Evolutionary conservation across 2,329 filamentous ascomycete species (phyloP), one percentile per base, ranked within the genome.

Genomic region (Aspergillus caelatus): DNA sequence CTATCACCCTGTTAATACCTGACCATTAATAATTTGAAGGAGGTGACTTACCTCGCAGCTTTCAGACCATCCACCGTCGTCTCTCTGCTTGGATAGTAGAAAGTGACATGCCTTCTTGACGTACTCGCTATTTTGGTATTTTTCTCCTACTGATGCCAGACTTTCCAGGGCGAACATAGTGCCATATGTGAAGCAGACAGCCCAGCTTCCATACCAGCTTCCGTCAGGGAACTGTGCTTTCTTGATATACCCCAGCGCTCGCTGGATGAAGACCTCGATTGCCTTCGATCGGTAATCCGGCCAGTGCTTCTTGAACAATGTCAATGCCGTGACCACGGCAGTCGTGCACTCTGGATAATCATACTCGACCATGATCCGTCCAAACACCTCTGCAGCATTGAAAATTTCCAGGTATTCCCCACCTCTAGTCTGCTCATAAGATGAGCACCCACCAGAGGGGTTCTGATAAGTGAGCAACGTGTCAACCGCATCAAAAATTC

Each of bases 341-440:
- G 54, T 57, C 2, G 65, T 66, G 14, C 62, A 66, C 21, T 66
- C 65, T 0, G 46, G 45, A 30, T 62, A 66, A 9, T 60, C 54
- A 19, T 66, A 61, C 43, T 65, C 65, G 5, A 61, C 46, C 65
- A 66, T 64, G 5, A 62, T 57, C 4, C 55, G 62, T 1, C 57
- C 64, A 23, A 64, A 66, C 1, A 66, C 36, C n/a, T 66, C 62
- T 1, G 64, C 57, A 2, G 56, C 60, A 21, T 66, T 66, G 30
- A 66, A 26, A 4, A 54, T 32, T 23, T 66, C 64, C 6, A 66
- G 26, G 9, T 55, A 61, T 3, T 32, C 10, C 1, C 59, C 54
- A 1, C 58, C 59, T 4, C 54, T 52, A 7, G 56, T 62, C 2
- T 34, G 60, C 7, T 66, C 64, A 19, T 60, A 66, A 28, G 55